These are phyloP conservation scores for Alternaria arbusti DNA, from an alignment of 2,329 filamentous ascomycete genomes.

Conservation along the genomic window DNA sequence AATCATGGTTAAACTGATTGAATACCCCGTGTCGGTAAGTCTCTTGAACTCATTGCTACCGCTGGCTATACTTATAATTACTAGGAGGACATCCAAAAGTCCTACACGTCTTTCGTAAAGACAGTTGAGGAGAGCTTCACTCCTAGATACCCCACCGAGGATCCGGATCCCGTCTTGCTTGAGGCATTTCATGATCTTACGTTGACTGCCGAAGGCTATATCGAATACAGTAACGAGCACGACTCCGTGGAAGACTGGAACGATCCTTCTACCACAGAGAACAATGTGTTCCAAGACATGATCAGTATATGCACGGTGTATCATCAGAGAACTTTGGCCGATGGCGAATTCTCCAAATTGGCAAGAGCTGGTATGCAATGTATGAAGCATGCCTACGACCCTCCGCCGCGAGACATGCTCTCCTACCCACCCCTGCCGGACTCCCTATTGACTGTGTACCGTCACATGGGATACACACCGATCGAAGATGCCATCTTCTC, in stretches of 20 bases:
- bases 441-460: neutral
- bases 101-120: neutral
- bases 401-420: neutral
- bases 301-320: neutral
- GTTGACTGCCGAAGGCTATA: neutral
- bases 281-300: neutral
- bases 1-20: neutral
- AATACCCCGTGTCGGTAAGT: neutral
- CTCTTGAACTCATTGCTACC: neutral
- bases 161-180: neutral
- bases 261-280: neutral
- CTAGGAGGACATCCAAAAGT: neutral
- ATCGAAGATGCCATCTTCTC: neutral
- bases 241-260: neutral
- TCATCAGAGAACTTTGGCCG: too few species aligned
- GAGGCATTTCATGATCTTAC: neutral
- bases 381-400: neutral
- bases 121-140: neutral
- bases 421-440: neutral
- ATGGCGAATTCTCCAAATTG: neutral
- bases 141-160: neutral
- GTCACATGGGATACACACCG: neutral
- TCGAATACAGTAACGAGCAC: neutral
- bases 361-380: neutral
- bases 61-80: accelerated